Base-by-base conservation (phyloP, 805 yeast species). In the Barnettozyma sp. region DNA sequence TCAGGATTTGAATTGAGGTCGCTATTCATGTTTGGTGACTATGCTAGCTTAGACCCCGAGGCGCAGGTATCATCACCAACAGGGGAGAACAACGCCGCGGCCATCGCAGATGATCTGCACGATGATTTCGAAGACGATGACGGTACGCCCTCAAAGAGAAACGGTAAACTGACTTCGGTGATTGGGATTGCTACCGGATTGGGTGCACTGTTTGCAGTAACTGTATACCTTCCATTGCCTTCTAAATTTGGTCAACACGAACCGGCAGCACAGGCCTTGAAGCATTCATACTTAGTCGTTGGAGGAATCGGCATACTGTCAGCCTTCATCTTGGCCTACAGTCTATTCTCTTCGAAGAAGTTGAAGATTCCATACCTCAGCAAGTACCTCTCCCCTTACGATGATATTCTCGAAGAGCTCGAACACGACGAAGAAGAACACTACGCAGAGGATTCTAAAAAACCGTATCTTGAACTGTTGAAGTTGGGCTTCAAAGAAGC, bases 141-240 rank as follows among this genome's bases (percentile, higher is more conserved):
- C 8, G 36, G 28, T 8, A 18, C 26, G 22, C 44, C 42, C 14
- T 38, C 42, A 9, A 47, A 58, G 26, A 58, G 62, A 30, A 71
- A 68, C 43, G 86, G 85, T 3, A 70, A 68, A 42, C 61, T 68
- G 36, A 68, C 82, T 0, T 79, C 85, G 0, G 49, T 77, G 16
- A 66, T 80, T 28, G 88, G 88, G 2, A 54, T 76, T 12, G 60
- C 70, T 33, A 66, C 82, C 13, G 86, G 86, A 0, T 50, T 74
- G 13, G 87, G 87, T 33, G 87, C 86, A 2, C 66, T 80, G 2
- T 70, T 76, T 41, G 67, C 84, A 0, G 84, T 78, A 1, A 50
- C 70, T 1, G 55, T 67, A 26, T 66, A 75, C 27, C 54, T 80
- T 15, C 70, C 84, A 11, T 55, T 80, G 15, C 85, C 86, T 0